phyloP scores from a whole-genome alignment of 441 rosid species.

The Hura crepitans region DNA sequence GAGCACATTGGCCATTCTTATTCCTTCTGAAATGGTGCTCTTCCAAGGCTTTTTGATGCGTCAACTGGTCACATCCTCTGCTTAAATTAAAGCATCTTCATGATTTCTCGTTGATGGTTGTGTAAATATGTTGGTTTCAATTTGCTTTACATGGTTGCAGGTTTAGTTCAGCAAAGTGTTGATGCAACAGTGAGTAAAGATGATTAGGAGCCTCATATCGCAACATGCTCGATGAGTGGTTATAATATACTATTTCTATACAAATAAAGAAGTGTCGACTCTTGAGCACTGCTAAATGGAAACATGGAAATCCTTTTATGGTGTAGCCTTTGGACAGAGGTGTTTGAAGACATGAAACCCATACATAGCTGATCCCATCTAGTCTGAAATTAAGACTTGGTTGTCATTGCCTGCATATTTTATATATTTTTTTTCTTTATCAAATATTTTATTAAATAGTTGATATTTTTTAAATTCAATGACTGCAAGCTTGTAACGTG shows the following conservation, averaged over 20 bases:
- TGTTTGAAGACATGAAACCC: no score
- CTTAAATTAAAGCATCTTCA: no score
- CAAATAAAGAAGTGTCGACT: background rate
- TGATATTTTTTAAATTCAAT: background rate
- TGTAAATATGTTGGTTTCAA: background rate
- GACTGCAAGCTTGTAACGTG: background rate
- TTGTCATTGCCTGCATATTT: no score
- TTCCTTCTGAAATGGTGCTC: background rate
- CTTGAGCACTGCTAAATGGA: background rate
- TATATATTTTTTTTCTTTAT: no score
- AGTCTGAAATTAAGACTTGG: no score
- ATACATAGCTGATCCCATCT: no score
- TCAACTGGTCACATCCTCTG: no score
- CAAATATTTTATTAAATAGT: background rate
- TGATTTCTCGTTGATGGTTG: background rate
- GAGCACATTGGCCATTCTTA: background rate
- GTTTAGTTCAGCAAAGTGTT: constrained; percentile 34
- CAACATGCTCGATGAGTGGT: constrained; percentile 24
- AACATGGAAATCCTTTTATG: background rate
- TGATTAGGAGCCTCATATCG: background rate
- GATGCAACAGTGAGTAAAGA: constrained; percentile 17
- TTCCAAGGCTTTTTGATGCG: no score
- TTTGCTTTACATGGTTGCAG: constrained; percentile 25
- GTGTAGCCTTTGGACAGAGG: no score
- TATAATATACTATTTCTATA: background rate